Evolutionary conservation across 257 asterid species (phyloP), one percentile per base, ranked within the genome.

Genomic region (Solanum peruvianum): DNA sequence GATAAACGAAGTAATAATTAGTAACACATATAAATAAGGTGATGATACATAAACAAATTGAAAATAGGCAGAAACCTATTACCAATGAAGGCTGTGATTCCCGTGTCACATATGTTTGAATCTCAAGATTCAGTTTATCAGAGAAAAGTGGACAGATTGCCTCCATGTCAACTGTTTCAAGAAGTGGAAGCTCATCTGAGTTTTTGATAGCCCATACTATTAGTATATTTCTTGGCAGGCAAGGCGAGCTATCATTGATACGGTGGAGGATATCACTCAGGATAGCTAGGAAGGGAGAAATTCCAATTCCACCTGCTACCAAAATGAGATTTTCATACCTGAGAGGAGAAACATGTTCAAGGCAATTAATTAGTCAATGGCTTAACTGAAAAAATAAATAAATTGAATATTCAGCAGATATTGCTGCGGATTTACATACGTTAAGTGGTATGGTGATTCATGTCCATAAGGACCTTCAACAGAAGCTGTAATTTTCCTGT

Each of bases 391-490:
- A 82, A 72, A 71, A 25, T 11, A 75, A 45, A 9, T 8, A 27
- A 39, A 45, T 45, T 73, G 42, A 13, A 58, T 56, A 25, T 44
- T 81, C 44, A 81, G 6, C 69, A 81, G 29, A 31, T 10, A 49
- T 16, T 5, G 69, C 20, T 5, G 44, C 3, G 27, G 6, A 27
- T 81, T 41, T 49, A 86, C 93, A 12, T 91, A 96, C 98, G 67
- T 91, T 82, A 94, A 90, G 90, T 96, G 97, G 88, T 96, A 94
- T 33, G 99, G 91, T 1, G 95, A 94, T 91, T 92, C 98, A 89
- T 96, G 98, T 20, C 99, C 99, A 82, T 96, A 96, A 80, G 99
- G 99, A 88, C 99, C 99, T 88, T 96, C 99, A 31, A 96, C 89
- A 1, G 92, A 96, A 70, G 92, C 98, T 0, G 95, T 91, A 72